Evolutionary conservation across 139 green algal species (phyloP), one percentile per base, ranked within the genome.

Genomic region (Chlamydomonas applanata): DNA sequence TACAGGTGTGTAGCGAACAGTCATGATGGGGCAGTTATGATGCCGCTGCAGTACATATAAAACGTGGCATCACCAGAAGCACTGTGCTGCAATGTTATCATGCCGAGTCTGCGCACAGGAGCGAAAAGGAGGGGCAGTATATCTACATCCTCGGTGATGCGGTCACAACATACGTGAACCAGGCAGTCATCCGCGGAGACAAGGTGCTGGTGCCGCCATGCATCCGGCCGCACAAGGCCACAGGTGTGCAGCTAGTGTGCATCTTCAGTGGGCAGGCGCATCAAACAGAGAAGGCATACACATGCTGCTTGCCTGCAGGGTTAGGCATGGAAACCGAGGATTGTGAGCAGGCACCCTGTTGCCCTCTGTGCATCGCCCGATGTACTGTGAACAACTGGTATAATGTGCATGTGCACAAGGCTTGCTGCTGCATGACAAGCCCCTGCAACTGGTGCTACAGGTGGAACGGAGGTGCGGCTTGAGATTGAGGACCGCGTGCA

Each of bases 71-170:
- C 46, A 17, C 46, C 14, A 17, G 46, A 14, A 56, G 46, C 46
- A 14, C 46, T 24, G 46, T 24, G 14, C 14, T 56, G 17, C 46
- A 17, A 24, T 17, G 17, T 14, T 24, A 56, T 24, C 14, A 14
- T 14, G 46, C 57, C 3, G n/a, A 59, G 36, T 40, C 72, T 4
- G 25, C 54, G 24, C 22, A 29, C 69, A 81, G 84, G 57, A 84
- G 67, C n/a, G 88, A 93, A 20, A 76, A 83, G 3, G 80, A 93
- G 29, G 75, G 64, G 19, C 68, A 71, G 9, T 85, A 88, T 46
- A 40, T 97, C 4, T 97, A 97, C 71, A 83, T 97, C 27, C 77
- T 96, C 68, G 87, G 92, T 56, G 70, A 83, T 5, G 79, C 91
- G 0, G 74, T 97, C 44, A 91, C 86, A 24, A 89, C 84, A 1